These are phyloP conservation scores for Penstemon eatonii DNA, from an alignment of 257 asterid genomes.

Conservation along the genomic window DNA sequence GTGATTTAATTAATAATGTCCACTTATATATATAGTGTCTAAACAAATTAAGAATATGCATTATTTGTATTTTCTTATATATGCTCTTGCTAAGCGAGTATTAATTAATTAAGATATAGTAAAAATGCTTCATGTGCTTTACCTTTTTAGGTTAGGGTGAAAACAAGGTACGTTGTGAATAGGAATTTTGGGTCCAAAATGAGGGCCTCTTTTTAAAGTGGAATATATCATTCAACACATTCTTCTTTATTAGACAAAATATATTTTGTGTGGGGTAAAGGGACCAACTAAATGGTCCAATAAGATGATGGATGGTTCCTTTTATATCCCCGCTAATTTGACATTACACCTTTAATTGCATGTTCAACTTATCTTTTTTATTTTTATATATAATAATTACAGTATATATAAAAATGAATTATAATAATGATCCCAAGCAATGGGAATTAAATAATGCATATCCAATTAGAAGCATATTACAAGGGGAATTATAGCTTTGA, in stretches of 20 bases:
- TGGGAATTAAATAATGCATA: conserved; percentile 15
- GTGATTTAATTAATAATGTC: too few relatives aligned
- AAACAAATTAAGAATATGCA: too few relatives aligned
- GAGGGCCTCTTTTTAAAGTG: conserved; percentile 43
- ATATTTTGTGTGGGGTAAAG: conserved; percentile 41
- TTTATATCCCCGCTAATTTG: not conserved
- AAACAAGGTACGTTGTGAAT: conserved; percentile 22
- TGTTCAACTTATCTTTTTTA: conserved; percentile 6
- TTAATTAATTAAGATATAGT: too few relatives aligned
- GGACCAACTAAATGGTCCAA: conserved; percentile 32
- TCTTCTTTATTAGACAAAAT: conserved; percentile 38
- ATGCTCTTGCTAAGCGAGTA: too few relatives aligned
- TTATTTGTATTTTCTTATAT: too few relatives aligned
- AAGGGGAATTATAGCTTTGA: not conserved
- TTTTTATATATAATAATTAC: not conserved
- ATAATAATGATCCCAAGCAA: conserved; percentile 12
- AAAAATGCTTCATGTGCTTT: not conserved
- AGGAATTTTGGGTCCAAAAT: conserved; percentile 45
- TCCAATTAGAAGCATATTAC: conserved; percentile 22
- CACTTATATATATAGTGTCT: too few relatives aligned
- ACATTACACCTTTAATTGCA: conserved; percentile 24
- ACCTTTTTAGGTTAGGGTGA: conserved; percentile 33
- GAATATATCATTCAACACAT: conserved; percentile 32
- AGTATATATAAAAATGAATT: not conserved
- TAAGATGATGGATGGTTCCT: conserved; percentile 29